Evolutionary conservation across 2,329 filamentous ascomycete genomes (phyloP).

Genomic region (Calonectria honghensis): DNA sequence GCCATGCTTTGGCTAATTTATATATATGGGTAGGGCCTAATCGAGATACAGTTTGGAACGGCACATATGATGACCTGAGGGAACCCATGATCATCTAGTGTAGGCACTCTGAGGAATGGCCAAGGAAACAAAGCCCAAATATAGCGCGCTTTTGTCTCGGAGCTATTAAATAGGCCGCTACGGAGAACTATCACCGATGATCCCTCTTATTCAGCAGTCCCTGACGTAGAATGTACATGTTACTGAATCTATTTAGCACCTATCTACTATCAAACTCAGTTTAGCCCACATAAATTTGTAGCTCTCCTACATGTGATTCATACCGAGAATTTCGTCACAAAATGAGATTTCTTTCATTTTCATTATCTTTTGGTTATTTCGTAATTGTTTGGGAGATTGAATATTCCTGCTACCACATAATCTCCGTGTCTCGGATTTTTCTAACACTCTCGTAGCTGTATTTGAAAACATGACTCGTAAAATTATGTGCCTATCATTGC

Average conservation of each 20-base stretch:
- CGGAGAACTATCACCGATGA: neutral
- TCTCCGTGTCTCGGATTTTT: too few relatives aligned
- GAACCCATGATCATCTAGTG: neutral
- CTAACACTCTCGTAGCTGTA: too few relatives aligned
- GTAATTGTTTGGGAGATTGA: neutral
- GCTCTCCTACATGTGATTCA: neutral
- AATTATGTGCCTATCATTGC: too few relatives aligned
- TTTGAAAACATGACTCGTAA: too few relatives aligned
- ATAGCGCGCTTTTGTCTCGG: neutral
- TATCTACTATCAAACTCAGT: neutral
- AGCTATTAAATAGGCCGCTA: neutral
- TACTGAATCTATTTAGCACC: neutral
- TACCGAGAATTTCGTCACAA: neutral
- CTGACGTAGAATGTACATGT: neutral
- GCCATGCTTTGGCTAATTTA: neutral
- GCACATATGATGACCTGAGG: conserved; percentile 1
- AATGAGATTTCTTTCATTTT: neutral
- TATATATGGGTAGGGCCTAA: neutral
- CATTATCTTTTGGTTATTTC: neutral
- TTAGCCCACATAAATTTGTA: neutral
- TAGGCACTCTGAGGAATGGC: neutral
- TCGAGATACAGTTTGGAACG: conserved; percentile 9
- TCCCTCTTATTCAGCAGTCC: neutral
- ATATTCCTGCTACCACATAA: neutral
- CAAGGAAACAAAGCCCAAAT: neutral